Percentiles rank a stretch among this genome's conserved stretches.
These are phyloP conservation scores for Penicillium sclerotigenum DNA, from an alignment of 2,329 filamentous ascomycete species.

Conservation along the genomic window DNA sequence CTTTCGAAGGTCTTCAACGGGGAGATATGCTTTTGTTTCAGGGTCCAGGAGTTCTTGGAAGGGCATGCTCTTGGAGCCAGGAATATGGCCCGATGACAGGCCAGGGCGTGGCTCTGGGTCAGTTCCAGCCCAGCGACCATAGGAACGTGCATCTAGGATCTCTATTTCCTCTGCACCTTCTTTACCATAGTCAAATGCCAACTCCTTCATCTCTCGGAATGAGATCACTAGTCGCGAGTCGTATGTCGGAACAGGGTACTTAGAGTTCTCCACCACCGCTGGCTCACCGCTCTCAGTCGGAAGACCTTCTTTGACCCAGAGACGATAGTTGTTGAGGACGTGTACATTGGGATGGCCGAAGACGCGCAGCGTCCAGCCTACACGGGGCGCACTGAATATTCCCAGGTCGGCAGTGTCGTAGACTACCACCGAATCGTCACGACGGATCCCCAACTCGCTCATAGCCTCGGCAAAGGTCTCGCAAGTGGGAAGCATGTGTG, in stretches of 20 bases:
- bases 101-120: constrained; percentile 84
- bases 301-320: constrained; percentile 83
- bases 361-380: constrained; percentile 86
- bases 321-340: constrained; percentile 88
- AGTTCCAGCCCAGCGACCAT: constrained; percentile 75
- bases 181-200: constrained; percentile 72
- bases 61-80: constrained; percentile 78
- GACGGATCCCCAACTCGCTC: constrained; percentile 79
- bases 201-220: constrained; percentile 78
- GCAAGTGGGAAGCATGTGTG: constrained; percentile 88
- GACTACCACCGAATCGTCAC: constrained; percentile 86
- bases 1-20: constrained; percentile 66
- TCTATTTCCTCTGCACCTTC: constrained; percentile 80
- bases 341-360: constrained; percentile 90
- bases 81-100: constrained; percentile 86
- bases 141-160: constrained; percentile 80
- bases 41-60: constrained; percentile 78
- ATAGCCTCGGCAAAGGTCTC: constrained; percentile 82
- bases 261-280: constrained; percentile 39
- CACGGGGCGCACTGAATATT: constrained; percentile 89
- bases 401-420: constrained; percentile 90
- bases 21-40: constrained; percentile 73
- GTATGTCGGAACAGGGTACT: constrained; percentile 55
- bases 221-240: constrained; percentile 65
- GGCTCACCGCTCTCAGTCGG: constrained; percentile 71